Evolutionary conservation across 2,329 filamentous ascomycete genomes (phyloP), one percentile per base, ranked within the genome.

Genomic region (Calonectria pseudoturangicola): DNA sequence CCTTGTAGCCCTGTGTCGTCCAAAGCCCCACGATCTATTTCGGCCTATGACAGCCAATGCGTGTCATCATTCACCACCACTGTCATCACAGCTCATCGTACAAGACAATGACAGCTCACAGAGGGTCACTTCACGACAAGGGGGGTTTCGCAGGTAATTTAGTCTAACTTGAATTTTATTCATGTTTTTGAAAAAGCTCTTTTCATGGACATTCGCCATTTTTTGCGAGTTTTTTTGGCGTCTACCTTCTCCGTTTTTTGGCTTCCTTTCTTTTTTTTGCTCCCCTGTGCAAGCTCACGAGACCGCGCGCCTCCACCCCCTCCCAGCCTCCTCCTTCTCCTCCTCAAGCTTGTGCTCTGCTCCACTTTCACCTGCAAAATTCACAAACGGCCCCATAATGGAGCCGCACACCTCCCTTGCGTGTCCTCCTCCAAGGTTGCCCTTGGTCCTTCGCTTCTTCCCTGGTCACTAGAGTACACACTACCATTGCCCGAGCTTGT

Each of bases 391-490:
- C 43, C 70, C 69, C 69, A 18, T 67, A 68, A 64, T 66, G 63
- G 60, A 65, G 58, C 63, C 58, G 67, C 41, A 39, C 65, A 41
- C 27, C 43, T 63, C 64, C 58, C 51, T 76, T 73, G 68, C 66
- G 54, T 74, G 41, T 68, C 30, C 73, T 67, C 67, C 56, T 73
- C 72, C 73, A 76, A 79, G 76, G 78, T 80, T 75, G 77, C 80
- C 80, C 80, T 69, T 51, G 70, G 63, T 58, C 48, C 27, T 41
- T 67, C 36, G 66, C 70, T 66, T 81, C 74, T 74, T 75, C 72
- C 68, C 70, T 65, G 51, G 51, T 71, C 74, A 67, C 73, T 78
- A 81, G 74, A 81, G 74, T 82, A 81, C 80, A 82, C 77, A 77
- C 74, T 74, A 77, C 74, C 76, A 75, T 73, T 74, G 72, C 72